Conservation (phyloP, 2,329 filamentous ascomycete species). For the Peltaster fructicola region DNA sequence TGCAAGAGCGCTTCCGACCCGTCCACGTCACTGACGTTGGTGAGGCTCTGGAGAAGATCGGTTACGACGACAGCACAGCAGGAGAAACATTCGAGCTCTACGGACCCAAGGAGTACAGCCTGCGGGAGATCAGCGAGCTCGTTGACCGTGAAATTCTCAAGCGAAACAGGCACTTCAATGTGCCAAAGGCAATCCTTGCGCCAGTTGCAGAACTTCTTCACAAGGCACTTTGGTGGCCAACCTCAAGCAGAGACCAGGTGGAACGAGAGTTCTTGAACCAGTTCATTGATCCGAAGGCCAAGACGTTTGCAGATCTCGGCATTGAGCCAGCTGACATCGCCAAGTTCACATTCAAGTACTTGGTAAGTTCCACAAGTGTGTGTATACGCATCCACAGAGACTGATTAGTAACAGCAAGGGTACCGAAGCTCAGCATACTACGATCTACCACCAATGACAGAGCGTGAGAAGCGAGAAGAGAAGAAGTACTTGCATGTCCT, state of each 20-base stretch:
- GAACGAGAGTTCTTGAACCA: conserved; percentile 91
- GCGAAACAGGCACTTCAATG: conserved; percentile 73
- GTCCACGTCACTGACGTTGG: conserved; percentile 90
- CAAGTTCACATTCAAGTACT: conserved; percentile 80
- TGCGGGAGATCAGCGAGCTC: conserved; percentile 66
- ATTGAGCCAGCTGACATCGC: conserved; percentile 78
- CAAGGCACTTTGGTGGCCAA: conserved; percentile 75
- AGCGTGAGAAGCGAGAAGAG: conserved; percentile 86
- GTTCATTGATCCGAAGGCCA: conserved; percentile 71
- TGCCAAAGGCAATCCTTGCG: conserved; percentile 67
- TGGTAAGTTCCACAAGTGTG: conserved; percentile 40
- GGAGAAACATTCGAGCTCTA: conserved; percentile 88
- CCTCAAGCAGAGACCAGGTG: conserved; percentile 65
- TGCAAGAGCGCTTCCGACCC: conserved; percentile 79
- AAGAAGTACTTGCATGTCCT: conserved; percentile 93
- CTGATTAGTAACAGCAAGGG: conserved; percentile 47
- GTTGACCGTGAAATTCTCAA: conserved; percentile 90
- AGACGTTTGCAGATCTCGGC: conserved; percentile 86
- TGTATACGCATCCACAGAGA: no score
- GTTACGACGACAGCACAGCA: conserved; percentile 77
- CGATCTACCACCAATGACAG: conserved; percentile 83
- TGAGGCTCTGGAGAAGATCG: conserved; percentile 72
- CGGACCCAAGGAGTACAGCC: conserved; percentile 82
- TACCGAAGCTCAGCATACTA: conserved; percentile 81
- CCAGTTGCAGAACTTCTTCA: conserved; percentile 60